Percentiles rank a stretch among this genome's conserved stretches.
phyloP scores from a whole-genome alignment of 331 rosid genomes.

The Saraca asoca region DNA sequence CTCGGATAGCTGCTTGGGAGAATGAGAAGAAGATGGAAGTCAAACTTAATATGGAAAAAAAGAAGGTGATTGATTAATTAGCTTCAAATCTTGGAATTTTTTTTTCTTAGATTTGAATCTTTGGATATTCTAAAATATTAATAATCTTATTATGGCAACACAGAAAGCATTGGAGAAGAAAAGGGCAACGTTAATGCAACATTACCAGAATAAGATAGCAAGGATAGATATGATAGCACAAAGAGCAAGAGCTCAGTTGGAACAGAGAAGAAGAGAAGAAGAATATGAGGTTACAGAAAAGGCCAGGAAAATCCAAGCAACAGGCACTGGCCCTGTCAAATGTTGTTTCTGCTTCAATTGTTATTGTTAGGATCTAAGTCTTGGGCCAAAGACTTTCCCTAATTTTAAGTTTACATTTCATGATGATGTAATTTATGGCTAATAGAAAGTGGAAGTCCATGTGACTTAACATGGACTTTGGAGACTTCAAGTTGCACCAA shows the following conservation, averaged over 20 bases:
- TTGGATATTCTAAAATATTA: background rate
- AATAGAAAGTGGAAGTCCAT: no score
- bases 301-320: constrained; percentile 45
- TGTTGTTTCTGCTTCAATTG: constrained; percentile 63
- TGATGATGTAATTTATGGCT: no score
- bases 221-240: constrained; percentile 51
- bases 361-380: constrained; percentile 31
- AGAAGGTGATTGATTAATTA: constrained; percentile 40
- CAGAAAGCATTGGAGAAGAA: constrained; percentile 56
- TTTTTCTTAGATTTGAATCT: background rate
- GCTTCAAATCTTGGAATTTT: background rate
- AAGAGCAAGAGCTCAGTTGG: constrained; percentile 58
- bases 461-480: no score
- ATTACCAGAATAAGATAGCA: constrained; percentile 50
- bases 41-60: constrained; percentile 54
- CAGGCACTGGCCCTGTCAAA: constrained; percentile 49
- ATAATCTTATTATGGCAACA: constrained; percentile 29
- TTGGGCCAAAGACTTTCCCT: constrained; percentile 8
- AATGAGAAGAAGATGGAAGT: constrained; percentile 56
- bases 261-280: constrained; percentile 56
- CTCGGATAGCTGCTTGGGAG: constrained; percentile 57
- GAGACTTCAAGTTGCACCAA: no score
- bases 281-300: constrained; percentile 48
- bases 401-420: no score
- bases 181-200: constrained; percentile 42